Evolutionary conservation across 768 basidiomycete species (phyloP).

Genomic region (Mycena chlorophos): DNA sequence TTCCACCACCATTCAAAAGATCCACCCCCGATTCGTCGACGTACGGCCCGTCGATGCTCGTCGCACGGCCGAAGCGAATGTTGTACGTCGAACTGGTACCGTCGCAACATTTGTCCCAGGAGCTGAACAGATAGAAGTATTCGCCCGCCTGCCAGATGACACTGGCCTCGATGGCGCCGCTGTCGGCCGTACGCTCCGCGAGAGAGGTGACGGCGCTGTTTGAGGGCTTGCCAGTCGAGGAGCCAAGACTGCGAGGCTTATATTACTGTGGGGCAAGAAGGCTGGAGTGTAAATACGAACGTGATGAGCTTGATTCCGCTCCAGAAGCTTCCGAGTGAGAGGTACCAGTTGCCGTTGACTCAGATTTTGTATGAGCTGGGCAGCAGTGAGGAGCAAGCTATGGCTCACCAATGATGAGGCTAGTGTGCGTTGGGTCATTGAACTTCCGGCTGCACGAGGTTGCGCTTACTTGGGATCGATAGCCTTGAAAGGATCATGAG

Average conservation of each 20-base stretch:
- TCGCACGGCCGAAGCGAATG: conserved; percentile 55
- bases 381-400: not conserved
- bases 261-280: not conserved
- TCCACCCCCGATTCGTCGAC: conserved; percentile 48
- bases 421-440: conserved; percentile 20
- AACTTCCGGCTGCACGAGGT: not conserved
- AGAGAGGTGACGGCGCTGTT: conserved; percentile 42
- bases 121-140: conserved; percentile 57
- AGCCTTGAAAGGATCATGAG: conserved; percentile 33
- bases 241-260: conserved; percentile 28
- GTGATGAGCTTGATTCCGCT: conserved; percentile 48
- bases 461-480: conserved; percentile 52
- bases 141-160: conserved; percentile 43
- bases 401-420: conserved; percentile 33
- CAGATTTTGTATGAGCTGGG: conserved; percentile 11
- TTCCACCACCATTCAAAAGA: conserved; percentile 51
- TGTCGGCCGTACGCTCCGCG: conserved; percentile 44
- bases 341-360: conserved; percentile 47
- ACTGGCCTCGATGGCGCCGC: conserved; percentile 52
- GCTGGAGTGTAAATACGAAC: conserved; percentile 18
- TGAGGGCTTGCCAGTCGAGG: conserved; percentile 44
- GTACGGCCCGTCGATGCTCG: conserved; percentile 44
- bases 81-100: conserved; percentile 58
- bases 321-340: conserved; percentile 58
- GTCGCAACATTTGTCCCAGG: conserved; percentile 55